Percentiles rank a stretch among this genome's conserved stretches.
These are phyloP conservation scores for Heliophila coronopifolia DNA, from an alignment of 441 rosid genomes.

Conservation along the genomic window DNA sequence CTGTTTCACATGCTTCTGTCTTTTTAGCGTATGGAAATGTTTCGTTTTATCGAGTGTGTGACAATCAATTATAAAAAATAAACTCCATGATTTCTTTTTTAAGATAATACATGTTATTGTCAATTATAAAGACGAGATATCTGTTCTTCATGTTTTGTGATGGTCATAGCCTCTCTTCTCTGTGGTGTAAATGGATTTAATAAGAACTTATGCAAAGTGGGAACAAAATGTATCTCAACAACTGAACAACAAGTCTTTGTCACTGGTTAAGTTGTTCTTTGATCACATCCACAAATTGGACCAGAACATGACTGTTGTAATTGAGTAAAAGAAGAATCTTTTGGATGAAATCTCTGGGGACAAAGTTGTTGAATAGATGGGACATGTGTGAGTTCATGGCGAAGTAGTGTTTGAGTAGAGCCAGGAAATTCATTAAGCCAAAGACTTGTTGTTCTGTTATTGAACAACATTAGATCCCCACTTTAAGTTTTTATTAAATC, in stretches of 20 bases:
- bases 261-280: background rate
- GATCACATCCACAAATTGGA: background rate
- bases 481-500: too few species aligned
- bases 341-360: too few species aligned
- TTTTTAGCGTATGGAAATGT: background rate
- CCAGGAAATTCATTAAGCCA: too few species aligned
- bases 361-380: too few species aligned
- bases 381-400: too few species aligned
- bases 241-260: constrained; percentile 12
- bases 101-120: constrained; percentile 4
- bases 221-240: constrained; percentile 15
- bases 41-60: background rate
- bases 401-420: too few species aligned
- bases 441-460: too few species aligned
- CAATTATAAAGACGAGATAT: background rate
- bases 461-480: too few species aligned
- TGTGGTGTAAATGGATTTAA: background rate
- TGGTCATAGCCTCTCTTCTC: background rate
- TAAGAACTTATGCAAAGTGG: background rate
- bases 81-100: constrained; percentile 18
- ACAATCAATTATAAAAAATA: background rate
- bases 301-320: too few species aligned
- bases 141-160: constrained; percentile 19
- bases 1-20: constrained; percentile 10
- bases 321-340: too few species aligned